These are phyloP conservation scores for Saraca asoca DNA, from an alignment of 331 rosid species.

Conservation along the genomic window DNA sequence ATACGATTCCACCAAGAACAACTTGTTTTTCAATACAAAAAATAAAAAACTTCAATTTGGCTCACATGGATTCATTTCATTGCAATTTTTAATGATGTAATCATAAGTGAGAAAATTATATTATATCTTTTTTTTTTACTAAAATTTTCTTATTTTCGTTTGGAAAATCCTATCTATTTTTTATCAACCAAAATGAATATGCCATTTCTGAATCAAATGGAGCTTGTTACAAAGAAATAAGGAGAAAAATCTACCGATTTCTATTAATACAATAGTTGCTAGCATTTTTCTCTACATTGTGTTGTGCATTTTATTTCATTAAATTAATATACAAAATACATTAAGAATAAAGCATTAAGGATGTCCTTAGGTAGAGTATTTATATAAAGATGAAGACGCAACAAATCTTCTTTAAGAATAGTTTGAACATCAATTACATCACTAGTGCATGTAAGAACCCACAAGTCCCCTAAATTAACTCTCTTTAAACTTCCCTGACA, in stretches of 20 bases:
- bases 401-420: constrained; percentile 55
- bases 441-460: constrained; percentile 61
- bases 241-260: background rate
- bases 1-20: too few relatives aligned
- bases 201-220: too few relatives aligned
- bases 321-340: constrained; percentile 57
- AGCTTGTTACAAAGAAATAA: too few relatives aligned
- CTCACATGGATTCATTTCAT: constrained; percentile 58
- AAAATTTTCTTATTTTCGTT: constrained; percentile 8
- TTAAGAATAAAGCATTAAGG: constrained; percentile 59
- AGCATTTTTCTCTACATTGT: constrained; percentile 26
- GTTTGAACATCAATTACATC: constrained; percentile 66
- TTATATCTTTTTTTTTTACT: background rate
- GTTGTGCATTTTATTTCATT: constrained; percentile 34
- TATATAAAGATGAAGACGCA: constrained; percentile 58
- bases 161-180: background rate
- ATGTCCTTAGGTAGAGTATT: constrained; percentile 63
- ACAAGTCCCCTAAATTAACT: constrained; percentile 66
- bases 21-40: too few relatives aligned
- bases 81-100: constrained; percentile 37
- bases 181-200: background rate
- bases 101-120: constrained; percentile 10
- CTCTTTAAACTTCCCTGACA: constrained; percentile 75
- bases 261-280: constrained; percentile 33
- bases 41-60: constrained; percentile 55